Percentiles rank a stretch among this genome's conserved stretches.
phyloP scores from a whole-genome alignment of 345 rosid species.

The Sisymbrium altissimum region DNA sequence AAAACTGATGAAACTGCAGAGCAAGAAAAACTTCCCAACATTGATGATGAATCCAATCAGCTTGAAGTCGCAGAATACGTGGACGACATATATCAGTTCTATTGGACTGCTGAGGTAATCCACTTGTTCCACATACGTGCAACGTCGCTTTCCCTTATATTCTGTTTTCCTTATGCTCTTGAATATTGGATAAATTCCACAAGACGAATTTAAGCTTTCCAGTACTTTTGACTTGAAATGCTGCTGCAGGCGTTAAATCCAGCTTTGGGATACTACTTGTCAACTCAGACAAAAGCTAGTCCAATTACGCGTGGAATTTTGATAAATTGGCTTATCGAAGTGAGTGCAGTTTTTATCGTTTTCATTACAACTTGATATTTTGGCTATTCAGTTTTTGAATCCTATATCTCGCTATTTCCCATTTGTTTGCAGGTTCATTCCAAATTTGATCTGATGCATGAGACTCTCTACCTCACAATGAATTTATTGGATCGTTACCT shows the following conservation, averaged over 20 bases:
- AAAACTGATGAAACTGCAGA: slow-evolving; percentile 41
- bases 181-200: background rate
- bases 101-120: slow-evolving; percentile 85
- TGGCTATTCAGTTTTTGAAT: background rate
- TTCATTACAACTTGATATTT: slow-evolving; percentile 6
- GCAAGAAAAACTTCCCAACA: slow-evolving; percentile 54
- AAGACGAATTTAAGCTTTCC: slow-evolving; percentile 10
- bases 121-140: background rate
- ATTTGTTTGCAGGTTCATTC: slow-evolving; percentile 65
- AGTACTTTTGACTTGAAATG: slow-evolving; percentile 15
- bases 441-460: slow-evolving; percentile 84
- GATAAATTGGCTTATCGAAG: slow-evolving; percentile 97
- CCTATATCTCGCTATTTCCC: slow-evolving; percentile 16
- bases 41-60: slow-evolving; percentile 73
- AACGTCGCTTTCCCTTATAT: background rate
- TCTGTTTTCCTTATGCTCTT: background rate
- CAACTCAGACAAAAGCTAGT: slow-evolving; percentile 54
- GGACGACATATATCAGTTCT: slow-evolving; percentile 85
- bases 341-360: slow-evolving; percentile 29
- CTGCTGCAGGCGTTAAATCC: slow-evolving; percentile 57
- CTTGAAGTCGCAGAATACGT: slow-evolving; percentile 97
- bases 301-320: slow-evolving; percentile 80
- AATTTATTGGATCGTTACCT: slow-evolving; percentile 72
- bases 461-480: slow-evolving; percentile 90
- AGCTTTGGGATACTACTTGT: slow-evolving; percentile 54